A percentile compares a stretch with the other conserved stretches of the same genome.
phyloP scores from a whole-genome alignment of 179 eudicot species.

The Silene noctiflora region DNA sequence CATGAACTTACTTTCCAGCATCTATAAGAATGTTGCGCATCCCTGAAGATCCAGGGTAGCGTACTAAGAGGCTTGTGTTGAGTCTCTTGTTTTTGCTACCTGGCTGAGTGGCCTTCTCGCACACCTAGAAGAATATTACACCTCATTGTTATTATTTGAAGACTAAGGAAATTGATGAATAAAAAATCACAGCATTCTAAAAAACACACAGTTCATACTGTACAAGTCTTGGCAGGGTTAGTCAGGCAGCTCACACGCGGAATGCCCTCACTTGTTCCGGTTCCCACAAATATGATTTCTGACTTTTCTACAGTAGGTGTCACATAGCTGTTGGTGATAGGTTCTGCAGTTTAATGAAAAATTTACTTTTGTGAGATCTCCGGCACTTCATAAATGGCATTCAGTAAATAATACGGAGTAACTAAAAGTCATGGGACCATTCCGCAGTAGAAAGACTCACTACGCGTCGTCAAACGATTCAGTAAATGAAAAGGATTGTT shows the following conservation, averaged over 20 bases:
- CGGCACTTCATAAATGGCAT: background rate
- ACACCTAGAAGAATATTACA: conserved; percentile 53
- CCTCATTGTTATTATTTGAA: background rate
- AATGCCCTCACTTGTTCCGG: conserved; percentile 98
- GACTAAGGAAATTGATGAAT: background rate
- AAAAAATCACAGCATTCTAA: background rate
- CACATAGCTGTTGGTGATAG: conserved; percentile 32
- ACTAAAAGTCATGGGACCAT: too few species aligned
- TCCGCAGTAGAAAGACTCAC: too few species aligned
- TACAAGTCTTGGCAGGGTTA: conserved; percentile 63
- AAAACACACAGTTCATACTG: conserved; percentile 37
- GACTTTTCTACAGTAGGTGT: conserved; percentile 38
- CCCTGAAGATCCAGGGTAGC: conserved; percentile 55
- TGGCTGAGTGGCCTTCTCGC: conserved; percentile 73
- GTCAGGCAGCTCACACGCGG: conserved; percentile 99
- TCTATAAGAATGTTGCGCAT: conserved; percentile 72
- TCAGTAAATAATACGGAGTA: background rate
- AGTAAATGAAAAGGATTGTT: too few species aligned
- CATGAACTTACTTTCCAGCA: conserved; percentile 89
- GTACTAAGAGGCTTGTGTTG: conserved; percentile 81
- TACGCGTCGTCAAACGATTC: too few species aligned
- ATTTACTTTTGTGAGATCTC: conserved; percentile 2
- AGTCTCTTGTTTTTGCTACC: conserved; percentile 83
- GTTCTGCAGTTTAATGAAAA: conserved; percentile 36
- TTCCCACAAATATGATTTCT: conserved; percentile 89